Evolutionary conservation across 2,329 filamentous ascomycete genomes (phyloP).

Genomic region (Diaporthe sp.): DNA sequence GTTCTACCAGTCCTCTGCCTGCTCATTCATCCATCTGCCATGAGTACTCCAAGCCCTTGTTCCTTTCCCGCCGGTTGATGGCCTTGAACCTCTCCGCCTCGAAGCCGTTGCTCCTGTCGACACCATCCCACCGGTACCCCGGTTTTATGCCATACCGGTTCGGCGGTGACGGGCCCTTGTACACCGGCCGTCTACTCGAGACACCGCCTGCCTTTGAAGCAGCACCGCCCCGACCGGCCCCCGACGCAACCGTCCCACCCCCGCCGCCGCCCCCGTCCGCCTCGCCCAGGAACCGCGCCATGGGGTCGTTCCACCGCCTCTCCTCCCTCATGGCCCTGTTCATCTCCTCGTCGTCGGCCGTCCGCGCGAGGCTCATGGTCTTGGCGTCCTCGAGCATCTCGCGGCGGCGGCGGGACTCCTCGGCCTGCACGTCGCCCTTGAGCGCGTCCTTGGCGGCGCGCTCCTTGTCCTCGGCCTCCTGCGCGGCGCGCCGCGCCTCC

Average conservation of each 20-base stretch:
- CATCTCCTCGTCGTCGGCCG: slow-evolving; percentile 86
- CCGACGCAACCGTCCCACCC: slow-evolving; percentile 39
- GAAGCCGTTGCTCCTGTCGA: slow-evolving; percentile 93
- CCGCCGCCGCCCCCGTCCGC: slow-evolving; percentile 50
- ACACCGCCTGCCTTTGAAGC: slow-evolving; percentile 45
- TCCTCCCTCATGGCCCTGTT: slow-evolving; percentile 84
- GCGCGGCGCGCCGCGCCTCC: slow-evolving; percentile 76
- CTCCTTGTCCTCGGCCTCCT: slow-evolving; percentile 80
- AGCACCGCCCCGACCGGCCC: slow-evolving; percentile 47
- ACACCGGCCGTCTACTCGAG: slow-evolving; percentile 70
- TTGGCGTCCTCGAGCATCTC: slow-evolving; percentile 84
- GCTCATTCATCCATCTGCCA: slow-evolving; percentile 95
- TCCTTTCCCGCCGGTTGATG: slow-evolving; percentile 80
- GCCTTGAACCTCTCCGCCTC: slow-evolving; percentile 94
- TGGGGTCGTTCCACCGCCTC: slow-evolving; percentile 94
- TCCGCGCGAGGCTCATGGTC: slow-evolving; percentile 82
- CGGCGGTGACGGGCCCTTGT: slow-evolving; percentile 83
- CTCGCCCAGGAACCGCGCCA: slow-evolving; percentile 79
- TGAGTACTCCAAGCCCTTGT: slow-evolving; percentile 85
- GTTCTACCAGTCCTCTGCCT: background rate
- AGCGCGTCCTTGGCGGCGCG: slow-evolving; percentile 76
- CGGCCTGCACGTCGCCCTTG: slow-evolving; percentile 84
- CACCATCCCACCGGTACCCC: slow-evolving; percentile 96
- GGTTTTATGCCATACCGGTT: slow-evolving; percentile 95
- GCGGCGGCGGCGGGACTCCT: slow-evolving; percentile 72